phyloP scores from a whole-genome alignment of 495 filamentous ascomycete species.

The Xylaria longipes region DNA sequence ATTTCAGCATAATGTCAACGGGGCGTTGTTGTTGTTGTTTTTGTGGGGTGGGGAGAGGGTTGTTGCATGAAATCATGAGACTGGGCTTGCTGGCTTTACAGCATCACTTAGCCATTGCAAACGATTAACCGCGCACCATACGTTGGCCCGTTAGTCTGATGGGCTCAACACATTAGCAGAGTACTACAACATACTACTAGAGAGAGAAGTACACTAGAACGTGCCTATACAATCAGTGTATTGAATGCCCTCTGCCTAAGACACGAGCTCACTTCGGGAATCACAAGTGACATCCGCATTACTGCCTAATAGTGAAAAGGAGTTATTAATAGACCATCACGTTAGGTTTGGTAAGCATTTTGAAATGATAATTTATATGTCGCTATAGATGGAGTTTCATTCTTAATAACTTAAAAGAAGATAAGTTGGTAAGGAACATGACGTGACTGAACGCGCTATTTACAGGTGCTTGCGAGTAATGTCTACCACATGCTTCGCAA shows the following conservation, averaged over 20 bases:
- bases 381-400: neutral
- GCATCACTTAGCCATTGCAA: constrained; percentile 1
- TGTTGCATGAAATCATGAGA: neutral
- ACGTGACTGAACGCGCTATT: neutral
- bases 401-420: neutral
- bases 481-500: constrained; percentile 34
- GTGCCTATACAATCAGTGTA: neutral
- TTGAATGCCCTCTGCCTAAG: constrained; percentile 13
- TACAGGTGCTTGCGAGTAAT: constrained; percentile 19
- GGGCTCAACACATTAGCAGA: neutral
- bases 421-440: neutral
- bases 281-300: neutral
- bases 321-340: neutral
- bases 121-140: neutral
- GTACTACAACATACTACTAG: neutral
- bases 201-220: constrained; percentile 1
- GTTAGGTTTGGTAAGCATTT: neutral
- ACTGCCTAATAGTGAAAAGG: neutral
- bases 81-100: neutral
- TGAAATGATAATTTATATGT: neutral
- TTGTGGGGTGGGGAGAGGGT: too few relatives aligned
- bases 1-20: neutral
- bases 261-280: neutral
- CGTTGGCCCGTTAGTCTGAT: neutral
- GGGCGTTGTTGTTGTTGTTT: too few relatives aligned